phyloP scores from a whole-genome alignment of 2,329 filamentous ascomycete species.

The Epichloe glyceriae region DNA sequence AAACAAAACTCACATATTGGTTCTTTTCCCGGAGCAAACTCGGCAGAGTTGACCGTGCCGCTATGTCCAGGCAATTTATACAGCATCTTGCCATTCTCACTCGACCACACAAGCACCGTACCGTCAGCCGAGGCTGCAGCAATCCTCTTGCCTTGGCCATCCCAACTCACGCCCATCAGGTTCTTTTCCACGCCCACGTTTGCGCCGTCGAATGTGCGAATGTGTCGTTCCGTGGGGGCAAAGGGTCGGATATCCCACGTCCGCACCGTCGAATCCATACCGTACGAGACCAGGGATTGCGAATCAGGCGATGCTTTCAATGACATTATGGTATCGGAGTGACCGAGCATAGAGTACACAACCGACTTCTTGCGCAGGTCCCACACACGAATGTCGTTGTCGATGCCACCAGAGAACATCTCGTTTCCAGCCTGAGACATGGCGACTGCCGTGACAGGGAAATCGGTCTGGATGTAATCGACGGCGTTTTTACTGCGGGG shows the following conservation, averaged over 20 bases:
- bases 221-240: constrained; percentile 71
- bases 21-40: constrained; percentile 74
- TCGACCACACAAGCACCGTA: constrained; percentile 84
- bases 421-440: constrained; percentile 93
- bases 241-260: constrained; percentile 97
- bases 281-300: constrained; percentile 78
- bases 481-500: constrained; percentile 78
- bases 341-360: constrained; percentile 76
- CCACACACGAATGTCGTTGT: constrained; percentile 97
- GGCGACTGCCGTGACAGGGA: constrained; percentile 82
- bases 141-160: constrained; percentile 71
- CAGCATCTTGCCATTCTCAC: constrained; percentile 72
- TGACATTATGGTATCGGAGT: constrained; percentile 85
- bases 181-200: constrained; percentile 83
- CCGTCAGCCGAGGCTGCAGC: constrained; percentile 83
- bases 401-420: constrained; percentile 86
- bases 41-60: constrained; percentile 87
- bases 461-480: constrained; percentile 81
- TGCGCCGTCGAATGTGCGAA: constrained; percentile 87
- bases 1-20: constrained; percentile 61
- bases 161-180: constrained; percentile 81
- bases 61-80: constrained; percentile 95
- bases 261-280: constrained; percentile 84
- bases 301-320: constrained; percentile 86
- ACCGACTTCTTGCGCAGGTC: constrained; percentile 85